Evolutionary conservation across 805 yeast species (phyloP).

Genomic region (Hanseniaspora jakobsenii): DNA sequence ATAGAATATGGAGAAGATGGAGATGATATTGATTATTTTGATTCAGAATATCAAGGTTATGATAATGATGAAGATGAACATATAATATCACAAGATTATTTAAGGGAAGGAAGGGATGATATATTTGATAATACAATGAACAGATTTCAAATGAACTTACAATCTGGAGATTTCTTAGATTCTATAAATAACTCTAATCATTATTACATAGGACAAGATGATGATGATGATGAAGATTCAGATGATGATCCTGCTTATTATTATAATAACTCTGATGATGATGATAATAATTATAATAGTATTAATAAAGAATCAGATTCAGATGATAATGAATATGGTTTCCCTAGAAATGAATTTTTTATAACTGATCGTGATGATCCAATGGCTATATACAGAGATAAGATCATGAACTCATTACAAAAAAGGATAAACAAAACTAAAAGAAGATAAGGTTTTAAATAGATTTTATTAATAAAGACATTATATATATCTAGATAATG

Average conservation of each 20-base stretch:
- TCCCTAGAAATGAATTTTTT: constrained; percentile 41
- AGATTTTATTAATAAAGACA: too few species aligned
- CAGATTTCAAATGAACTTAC: constrained; percentile 3
- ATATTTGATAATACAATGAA: constrained; percentile 14
- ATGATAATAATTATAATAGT: constrained; percentile 30
- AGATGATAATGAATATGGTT: constrained; percentile 23
- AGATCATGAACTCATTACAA: constrained; percentile 46
- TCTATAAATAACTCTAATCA: too few species aligned
- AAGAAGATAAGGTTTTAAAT: too few species aligned
- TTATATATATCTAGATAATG: too few species aligned
- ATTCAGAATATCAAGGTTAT: neutral
- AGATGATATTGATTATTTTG: constrained; percentile 17
- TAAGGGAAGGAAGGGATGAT: too few species aligned
- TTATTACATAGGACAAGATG: too few species aligned
- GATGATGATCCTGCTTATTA: constrained; percentile 63
- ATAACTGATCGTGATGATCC: constrained; percentile 46
- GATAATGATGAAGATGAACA: too few species aligned
- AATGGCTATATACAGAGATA: constrained; percentile 51
- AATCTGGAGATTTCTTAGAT: constrained; percentile 15
- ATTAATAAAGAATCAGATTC: constrained; percentile 26
- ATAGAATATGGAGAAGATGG: constrained; percentile 15
- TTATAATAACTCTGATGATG: constrained; percentile 20
- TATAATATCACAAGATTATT: too few species aligned
- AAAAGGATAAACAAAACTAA: constrained; percentile 37
- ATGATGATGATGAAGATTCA: constrained; percentile 61